Evolutionary conservation across 176 grass and related monocot genomes (phyloP).

Genomic region (Raddia distichophylla): DNA sequence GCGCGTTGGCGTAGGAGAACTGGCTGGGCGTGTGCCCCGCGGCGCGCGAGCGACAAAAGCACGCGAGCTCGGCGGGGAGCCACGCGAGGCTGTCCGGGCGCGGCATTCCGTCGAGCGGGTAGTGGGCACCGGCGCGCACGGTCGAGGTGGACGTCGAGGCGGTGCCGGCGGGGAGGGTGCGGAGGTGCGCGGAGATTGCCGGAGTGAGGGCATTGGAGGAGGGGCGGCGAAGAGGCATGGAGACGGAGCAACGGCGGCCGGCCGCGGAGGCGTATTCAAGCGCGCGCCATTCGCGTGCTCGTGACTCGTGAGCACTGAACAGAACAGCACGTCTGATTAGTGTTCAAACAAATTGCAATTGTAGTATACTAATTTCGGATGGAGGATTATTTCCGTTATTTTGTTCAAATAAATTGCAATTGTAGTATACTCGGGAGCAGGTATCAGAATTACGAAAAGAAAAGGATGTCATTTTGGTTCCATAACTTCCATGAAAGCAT

Average conservation of each 20-base stretch:
- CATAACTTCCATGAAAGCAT: too few relatives aligned
- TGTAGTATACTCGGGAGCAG: too few relatives aligned
- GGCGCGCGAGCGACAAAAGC: slow-evolving; percentile 39
- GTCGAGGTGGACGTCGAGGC: background rate
- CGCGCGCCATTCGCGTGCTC: slow-evolving; percentile 6
- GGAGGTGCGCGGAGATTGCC: background rate
- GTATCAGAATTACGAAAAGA: too few relatives aligned
- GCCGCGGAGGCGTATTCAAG: background rate
- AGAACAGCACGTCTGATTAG: too few relatives aligned
- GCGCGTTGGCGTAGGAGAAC: slow-evolving; percentile 47
- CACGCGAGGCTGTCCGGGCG: slow-evolving; percentile 15
- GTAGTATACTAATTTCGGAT: too few relatives aligned
- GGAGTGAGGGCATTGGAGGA: background rate
- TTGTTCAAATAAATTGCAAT: too few relatives aligned
- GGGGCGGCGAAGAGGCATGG: slow-evolving; percentile 13
- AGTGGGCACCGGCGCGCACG: background rate
- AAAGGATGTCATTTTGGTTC: too few relatives aligned
- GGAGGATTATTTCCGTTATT: too few relatives aligned
- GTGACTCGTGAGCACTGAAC: background rate
- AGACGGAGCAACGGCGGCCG: background rate
- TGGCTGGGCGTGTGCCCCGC: slow-evolving; percentile 35
- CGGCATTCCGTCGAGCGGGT: slow-evolving; percentile 63
- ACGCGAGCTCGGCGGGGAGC: slow-evolving; percentile 39
- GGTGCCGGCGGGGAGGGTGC: background rate
- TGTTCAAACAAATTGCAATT: too few relatives aligned